Evolutionary conservation across 2,329 filamentous ascomycete genomes (phyloP), one percentile per base, ranked within the genome.

Genomic region (Phoma sp.): DNA sequence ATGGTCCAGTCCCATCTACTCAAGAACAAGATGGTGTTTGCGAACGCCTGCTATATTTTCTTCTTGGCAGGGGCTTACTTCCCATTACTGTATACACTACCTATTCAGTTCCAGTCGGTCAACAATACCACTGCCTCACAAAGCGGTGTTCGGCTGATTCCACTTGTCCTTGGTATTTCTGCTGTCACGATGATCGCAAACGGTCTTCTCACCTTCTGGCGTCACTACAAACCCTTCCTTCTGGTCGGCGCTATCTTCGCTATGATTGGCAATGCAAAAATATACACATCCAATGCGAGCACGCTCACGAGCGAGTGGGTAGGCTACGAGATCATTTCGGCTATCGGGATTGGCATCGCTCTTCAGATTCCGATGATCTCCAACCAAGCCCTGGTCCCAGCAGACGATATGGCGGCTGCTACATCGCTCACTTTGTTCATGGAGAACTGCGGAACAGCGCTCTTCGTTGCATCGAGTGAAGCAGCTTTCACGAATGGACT

Each of bases 271-370:
- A 56, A 64, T 19, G 8, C 48, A 2, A 61, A 40, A 22, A 68
- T 71, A 3, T 67, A 78, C 72, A 47, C 79, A 0, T 70, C 80
- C 2, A 66, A 73, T 17, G 63, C 75, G 1, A 59, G 63, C 32
- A 77, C 79, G 3, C 59, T 74, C 0, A 67, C 69, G 0, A 68
- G 60, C 2, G 67, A 74, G 29, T 82, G 80, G 80, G 77, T 82
- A 21, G 81, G 80, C 8, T 83, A 78, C 63, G 78, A 83, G 49
- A 69, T 79, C 4, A 56, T 83, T 2, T 54, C 74, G 4, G 81
- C 80, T 19, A 66, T 76, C 3, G 78, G 80, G 3, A 65, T 78
- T 12, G 81, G 81, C 4, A 59, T 77, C 8, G 65, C 64, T 22
- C 67, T 79, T n/a, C 77, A 80, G 44, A 70, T 78, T 35, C 73